Evolutionary conservation across 345 rosid genomes (phyloP), one percentile per base, ranked within the genome.

Genomic region (Moricandia moricandioides): DNA sequence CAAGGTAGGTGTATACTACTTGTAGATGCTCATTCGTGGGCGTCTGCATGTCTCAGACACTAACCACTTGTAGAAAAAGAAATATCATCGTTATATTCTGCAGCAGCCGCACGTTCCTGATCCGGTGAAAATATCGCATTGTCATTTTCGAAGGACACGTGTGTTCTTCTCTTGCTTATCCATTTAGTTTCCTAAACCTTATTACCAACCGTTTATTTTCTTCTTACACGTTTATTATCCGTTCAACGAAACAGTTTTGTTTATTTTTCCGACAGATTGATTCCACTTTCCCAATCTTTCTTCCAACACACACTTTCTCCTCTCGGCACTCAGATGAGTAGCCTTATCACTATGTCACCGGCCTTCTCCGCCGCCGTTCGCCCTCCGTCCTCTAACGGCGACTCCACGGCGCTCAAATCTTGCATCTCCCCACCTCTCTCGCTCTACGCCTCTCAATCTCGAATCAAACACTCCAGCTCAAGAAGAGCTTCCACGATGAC

Each of bases 31-130:
- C n/a, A n/a, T n/a, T n/a, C n/a, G n/a, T n/a, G n/a, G n/a, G n/a
- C n/a, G n/a, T n/a, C n/a, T n/a, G n/a, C n/a, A n/a, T n/a, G n/a
- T n/a, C n/a, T n/a, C n/a, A n/a, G n/a, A n/a, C n/a, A n/a, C n/a
- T n/a, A n/a, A n/a, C n/a, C n/a, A n/a, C n/a, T n/a, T n/a, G n/a
- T n/a, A n/a, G n/a, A n/a, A n/a, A n/a, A n/a, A n/a, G n/a, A n/a
- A n/a, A n/a, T n/a, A n/a, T n/a, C n/a, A n/a, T n/a, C n/a, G n/a
- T n/a, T n/a, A n/a, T n/a, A n/a, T n/a, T n/a, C n/a, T n/a, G n/a
- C n/a, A n/a, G n/a, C 43, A 62, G 74, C 79, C 74, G 65, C 74
- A 76, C 79, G 74, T 76, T 76, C 74, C 74, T 69, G 49, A 76
- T 76, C 74, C 70, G 8, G 16, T 62, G 65, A 61, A 75, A 31